A percentile compares a stretch with the other conserved stretches of the same genome.
phyloP scores from a whole-genome alignment of 2,329 filamentous ascomycete species.

The Berkeleyomyces rouxiae region DNA sequence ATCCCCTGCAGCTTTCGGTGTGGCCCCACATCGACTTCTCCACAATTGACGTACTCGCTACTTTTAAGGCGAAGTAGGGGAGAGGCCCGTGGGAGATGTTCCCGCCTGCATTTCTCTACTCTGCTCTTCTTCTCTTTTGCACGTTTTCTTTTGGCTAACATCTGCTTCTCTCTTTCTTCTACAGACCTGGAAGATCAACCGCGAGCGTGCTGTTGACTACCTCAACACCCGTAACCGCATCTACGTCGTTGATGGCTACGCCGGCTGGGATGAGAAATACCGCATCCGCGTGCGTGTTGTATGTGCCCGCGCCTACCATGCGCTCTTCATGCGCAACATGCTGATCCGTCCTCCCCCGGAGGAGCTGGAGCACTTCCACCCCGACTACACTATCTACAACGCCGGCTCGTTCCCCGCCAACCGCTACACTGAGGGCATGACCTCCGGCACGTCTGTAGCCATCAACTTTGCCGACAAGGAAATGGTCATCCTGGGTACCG shows the following conservation, averaged over 20 bases:
- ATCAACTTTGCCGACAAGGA: conserved; percentile 99
- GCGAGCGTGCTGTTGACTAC: conserved; percentile 96
- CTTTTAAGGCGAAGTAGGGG: not conserved
- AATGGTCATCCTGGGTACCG: conserved; percentile 98
- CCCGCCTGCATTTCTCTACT: not conserved
- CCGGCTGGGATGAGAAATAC: conserved; percentile 98
- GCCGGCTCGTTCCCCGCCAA: conserved; percentile 97
- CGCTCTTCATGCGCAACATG: conserved; percentile 99
- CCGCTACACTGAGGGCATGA: conserved; percentile 96
- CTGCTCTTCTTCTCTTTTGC: not conserved
- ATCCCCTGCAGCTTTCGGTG: not conserved
- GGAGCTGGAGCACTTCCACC: conserved; percentile 94
- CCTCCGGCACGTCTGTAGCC: conserved; percentile 88
- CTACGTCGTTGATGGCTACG: conserved; percentile 94
- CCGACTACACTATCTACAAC: conserved; percentile 99
- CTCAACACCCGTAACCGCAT: conserved; percentile 97
- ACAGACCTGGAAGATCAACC: conserved; percentile 98
- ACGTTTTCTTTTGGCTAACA: not conserved
- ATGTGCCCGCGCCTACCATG: conserved; percentile 97
- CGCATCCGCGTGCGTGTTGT: conserved; percentile 93
- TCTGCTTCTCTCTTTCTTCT: conserved; percentile 7
- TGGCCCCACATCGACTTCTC: conserved; percentile 1
- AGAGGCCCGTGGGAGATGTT: not conserved
- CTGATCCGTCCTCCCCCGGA: conserved; percentile 82
- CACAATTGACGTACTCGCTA: conserved; percentile 10